Base-by-base conservation (phyloP, 108 stramenopile species). In the Asterionellopsis glacialis region DNA sequence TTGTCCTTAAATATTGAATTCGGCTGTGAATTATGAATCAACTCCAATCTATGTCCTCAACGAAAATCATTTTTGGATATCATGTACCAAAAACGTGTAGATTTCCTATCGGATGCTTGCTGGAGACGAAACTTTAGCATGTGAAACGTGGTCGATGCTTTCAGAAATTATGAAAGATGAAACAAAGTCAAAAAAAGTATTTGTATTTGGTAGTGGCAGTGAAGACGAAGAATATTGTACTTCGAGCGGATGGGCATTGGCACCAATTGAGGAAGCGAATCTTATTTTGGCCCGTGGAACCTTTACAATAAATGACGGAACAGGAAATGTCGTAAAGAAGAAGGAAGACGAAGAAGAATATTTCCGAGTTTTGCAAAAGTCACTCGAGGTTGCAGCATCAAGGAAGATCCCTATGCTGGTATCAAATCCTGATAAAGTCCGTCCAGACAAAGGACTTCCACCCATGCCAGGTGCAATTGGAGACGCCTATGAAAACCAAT, bases 381-480 rank as follows among this genome's bases (percentile, higher is more conserved):
- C 55, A n/a, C 49, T 94, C 42, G 59, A 63, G 41, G 56, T 58
- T 6, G 90, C 88, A 9, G 87, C 87, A 9, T 22, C 65, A 44
- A 70, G 85, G 16, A 68, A 73, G 26, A 26, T 92, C 12, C 94
- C 91, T n/a, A 93, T 97, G 93, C 54, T 97, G 6, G 93, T 97
- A 18, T 68, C 90, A 25, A 95, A 97, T 63, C 96, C 96, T 1
- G 96, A 95, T 70, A 86, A 85, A 70, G 69, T 92, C 18, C 76
- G 91, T 22, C 91, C 89, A 6, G 85, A 87, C 72, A 77, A 68
- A 19, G 82, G 74, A 25, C 70, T 72, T 15, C 75, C 78, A 28
- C 90, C 96, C 41, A 97, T 97, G 96, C 96, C 96, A 7, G 96
- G 96, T 15, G 70, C 82, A 1, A 84, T 97, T 64, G 94, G 87